Evolutionary conservation across 2,329 filamentous ascomycete species (phyloP).

Genomic region (Colletotrichum lentis): DNA sequence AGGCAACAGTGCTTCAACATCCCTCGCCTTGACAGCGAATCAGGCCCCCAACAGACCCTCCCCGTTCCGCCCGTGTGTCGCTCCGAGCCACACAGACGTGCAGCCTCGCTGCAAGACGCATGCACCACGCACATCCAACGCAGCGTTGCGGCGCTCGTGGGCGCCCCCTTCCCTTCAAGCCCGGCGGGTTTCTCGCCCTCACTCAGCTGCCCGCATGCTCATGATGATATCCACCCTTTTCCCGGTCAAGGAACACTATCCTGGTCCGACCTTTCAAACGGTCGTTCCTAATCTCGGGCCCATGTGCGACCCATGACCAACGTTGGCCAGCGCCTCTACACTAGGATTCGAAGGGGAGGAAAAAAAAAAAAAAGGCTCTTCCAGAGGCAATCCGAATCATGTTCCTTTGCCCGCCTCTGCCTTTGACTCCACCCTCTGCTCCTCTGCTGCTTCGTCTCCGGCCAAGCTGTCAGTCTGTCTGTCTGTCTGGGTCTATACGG

Average conservation of each 20-base stretch:
- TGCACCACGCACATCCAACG: conserved; percentile 32
- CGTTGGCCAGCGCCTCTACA: conserved; percentile 37
- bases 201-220: conserved; percentile 13
- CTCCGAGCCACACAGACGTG: conserved; percentile 35
- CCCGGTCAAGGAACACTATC: conserved; percentile 12
- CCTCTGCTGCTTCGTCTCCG: conserved; percentile 21
- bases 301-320: conserved; percentile 38
- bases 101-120: conserved; percentile 26
- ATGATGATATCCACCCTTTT: conserved; percentile 3
- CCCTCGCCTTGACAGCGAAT: conserved; percentile 28
- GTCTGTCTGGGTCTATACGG: no score
- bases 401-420: conserved; percentile 12
- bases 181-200: conserved; percentile 11
- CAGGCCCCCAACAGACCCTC: conserved; percentile 25
- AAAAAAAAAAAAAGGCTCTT: conserved; percentile 20
- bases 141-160: conserved; percentile 27
- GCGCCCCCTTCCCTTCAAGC: background rate
- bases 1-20: conserved; percentile 33
- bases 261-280: conserved; percentile 34
- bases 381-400: conserved; percentile 26
- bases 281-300: conserved; percentile 37
- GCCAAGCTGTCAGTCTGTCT: background rate
- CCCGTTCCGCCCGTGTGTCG: conserved; percentile 31
- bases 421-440: conserved; percentile 19
- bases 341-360: conserved; percentile 21